phyloP scores from a whole-genome alignment of 495 filamentous ascomycete species.

The Penicillium alfredii region DNA sequence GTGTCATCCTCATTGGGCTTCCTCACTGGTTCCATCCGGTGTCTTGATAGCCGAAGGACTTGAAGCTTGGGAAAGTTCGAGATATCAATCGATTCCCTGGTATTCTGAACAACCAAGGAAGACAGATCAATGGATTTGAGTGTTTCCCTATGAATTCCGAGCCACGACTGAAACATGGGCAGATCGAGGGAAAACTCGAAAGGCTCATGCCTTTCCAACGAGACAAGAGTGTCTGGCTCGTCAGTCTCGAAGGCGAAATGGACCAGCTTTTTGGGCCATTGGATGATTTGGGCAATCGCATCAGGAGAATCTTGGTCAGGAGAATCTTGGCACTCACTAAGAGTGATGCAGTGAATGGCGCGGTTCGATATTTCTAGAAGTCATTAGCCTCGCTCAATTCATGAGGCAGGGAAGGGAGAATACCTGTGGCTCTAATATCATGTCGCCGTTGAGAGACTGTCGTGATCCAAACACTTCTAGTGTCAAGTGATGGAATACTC shows the following conservation, averaged over 20 bases:
- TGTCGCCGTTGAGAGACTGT: too few relatives aligned
- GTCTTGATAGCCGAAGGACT: conserved; percentile 5
- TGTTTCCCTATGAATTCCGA: conserved; percentile 7
- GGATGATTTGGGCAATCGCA: conserved; percentile 5
- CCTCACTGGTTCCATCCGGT: too few relatives aligned
- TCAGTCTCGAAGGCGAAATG: conserved; percentile 9
- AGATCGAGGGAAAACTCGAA: too few relatives aligned
- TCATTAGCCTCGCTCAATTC: neutral
- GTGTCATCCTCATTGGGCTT: conserved; percentile 5
- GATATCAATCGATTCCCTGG: conserved; percentile 2
- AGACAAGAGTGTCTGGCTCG: too few relatives aligned
- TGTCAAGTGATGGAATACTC: too few relatives aligned
- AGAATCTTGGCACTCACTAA: too few relatives aligned
- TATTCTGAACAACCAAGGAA: conserved; percentile 2
- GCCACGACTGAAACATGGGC: too few relatives aligned
- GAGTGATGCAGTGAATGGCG: conserved; percentile 3
- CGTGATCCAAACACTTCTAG: too few relatives aligned
- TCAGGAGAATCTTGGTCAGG: conserved; percentile 7
- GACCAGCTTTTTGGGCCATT: conserved; percentile 4
- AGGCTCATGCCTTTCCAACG: too few relatives aligned
- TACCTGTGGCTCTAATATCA: too few relatives aligned
- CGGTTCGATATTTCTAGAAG: conserved; percentile 2
- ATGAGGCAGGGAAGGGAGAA: too few relatives aligned
- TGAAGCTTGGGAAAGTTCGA: conserved; percentile 3
- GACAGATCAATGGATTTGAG: conserved; percentile 5